Evolutionary conservation across 106 monocot genomes (phyloP), one percentile per base, ranked within the genome.

Genomic region (Iris macrosiphon): DNA sequence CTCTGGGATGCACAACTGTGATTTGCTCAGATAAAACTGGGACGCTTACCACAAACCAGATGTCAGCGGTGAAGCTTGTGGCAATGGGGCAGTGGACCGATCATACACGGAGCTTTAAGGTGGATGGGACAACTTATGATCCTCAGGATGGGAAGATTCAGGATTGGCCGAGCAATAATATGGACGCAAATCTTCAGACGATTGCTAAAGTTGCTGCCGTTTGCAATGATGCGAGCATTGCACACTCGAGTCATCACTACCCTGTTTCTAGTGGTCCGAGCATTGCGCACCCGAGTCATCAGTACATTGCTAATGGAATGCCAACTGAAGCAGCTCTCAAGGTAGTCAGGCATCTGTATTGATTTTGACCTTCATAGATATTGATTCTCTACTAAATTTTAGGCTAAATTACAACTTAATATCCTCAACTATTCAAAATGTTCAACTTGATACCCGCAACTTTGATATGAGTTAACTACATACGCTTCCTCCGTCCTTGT

Each of bases 31-130:
- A 65, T 54, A 65, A 65, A 16, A 65, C 82, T 4, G 82, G 82
- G 20, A 82, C 82, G 5, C 45, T 83, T 19, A 83, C 83, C 7
- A 83, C 83, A 0, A 83, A 83, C 35, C 83, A 83, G 43, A 83
- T 78, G 83, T 83, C 83, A 0, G 83, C 59, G 1, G 65, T 65
- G 14, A 65, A 34, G 40, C 59, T 83, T 14, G 65, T 83, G 25
- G 77, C 83, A 11, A 74, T 78, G 23, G 77, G 65, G 31, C 15
- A 45, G 19, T 45, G 55, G 62, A 35, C 35, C 6, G 45, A 55
- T 33, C 53, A 24, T 35, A 15, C 64, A 25, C 27, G 73, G 44
- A 61, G 54, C 52, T 73, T 73, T 42, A 66, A 60, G 19, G 73
- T 73, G 5, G 73, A 73, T 17, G 73, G 73, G 9, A 73, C 73